Percentiles rank a stretch among this genome's conserved stretches.
Evolutionary conservation across 2,329 filamentous ascomycete genomes (phyloP).

Genomic region (Penicillium sp.): DNA sequence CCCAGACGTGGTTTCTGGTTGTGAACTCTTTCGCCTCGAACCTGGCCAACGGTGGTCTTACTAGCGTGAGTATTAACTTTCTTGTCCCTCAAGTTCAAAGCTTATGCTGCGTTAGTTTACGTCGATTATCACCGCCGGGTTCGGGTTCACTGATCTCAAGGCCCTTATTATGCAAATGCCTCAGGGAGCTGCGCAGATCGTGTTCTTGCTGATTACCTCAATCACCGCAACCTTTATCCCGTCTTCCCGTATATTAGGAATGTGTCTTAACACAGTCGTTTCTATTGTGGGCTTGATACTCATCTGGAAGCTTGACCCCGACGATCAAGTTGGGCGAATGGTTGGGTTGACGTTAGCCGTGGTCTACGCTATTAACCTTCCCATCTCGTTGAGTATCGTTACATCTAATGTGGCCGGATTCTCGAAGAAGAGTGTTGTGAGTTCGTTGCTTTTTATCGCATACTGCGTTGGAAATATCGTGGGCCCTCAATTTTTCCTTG

Average conservation of each 20-base stretch:
- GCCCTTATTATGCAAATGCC: constrained; percentile 20
- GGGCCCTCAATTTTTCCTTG: constrained; percentile 23
- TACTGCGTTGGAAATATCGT: constrained; percentile 31
- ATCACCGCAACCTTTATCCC: constrained; percentile 19
- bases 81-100: too few relatives aligned
- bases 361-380: constrained; percentile 31
- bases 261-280: constrained; percentile 23
- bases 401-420: constrained; percentile 32
- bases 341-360: constrained; percentile 26
- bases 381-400: constrained; percentile 28
- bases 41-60: constrained; percentile 17
- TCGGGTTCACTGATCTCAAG: constrained; percentile 15
- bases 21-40: constrained; percentile 12
- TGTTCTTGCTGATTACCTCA: constrained; percentile 18
- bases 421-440: constrained; percentile 30
- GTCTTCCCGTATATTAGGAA: constrained; percentile 19
- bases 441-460: constrained; percentile 49
- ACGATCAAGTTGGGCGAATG: constrained; percentile 23
- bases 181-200: constrained; percentile 14
- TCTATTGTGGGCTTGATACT: constrained; percentile 27
- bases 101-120: constrained; percentile 6
- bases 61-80: constrained; percentile 6
- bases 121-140: constrained; percentile 16
- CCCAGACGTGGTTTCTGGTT: constrained; percentile 15
- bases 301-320: constrained; percentile 21